A percentile compares a stretch with the other conserved stretches of the same genome.
These are phyloP conservation scores for Elongisporangium senticosum DNA, from an alignment of 352 stramenopile genomes.

Conservation along the genomic window DNA sequence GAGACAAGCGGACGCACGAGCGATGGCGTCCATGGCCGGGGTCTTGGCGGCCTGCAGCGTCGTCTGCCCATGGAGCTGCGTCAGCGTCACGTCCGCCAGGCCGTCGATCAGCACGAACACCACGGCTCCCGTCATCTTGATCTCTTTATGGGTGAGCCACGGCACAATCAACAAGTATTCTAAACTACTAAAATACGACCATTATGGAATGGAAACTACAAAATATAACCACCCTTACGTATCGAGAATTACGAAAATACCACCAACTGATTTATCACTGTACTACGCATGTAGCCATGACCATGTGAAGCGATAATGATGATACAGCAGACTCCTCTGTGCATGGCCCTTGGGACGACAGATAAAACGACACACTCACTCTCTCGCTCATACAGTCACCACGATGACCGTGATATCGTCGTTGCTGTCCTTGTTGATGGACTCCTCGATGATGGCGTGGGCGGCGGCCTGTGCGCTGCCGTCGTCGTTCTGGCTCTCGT, in stretches of 20 bases:
- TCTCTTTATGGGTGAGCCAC: neutral
- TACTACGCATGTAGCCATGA: neutral
- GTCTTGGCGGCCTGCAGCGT: slow-evolving; percentile 65
- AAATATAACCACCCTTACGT: neutral
- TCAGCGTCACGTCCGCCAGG: slow-evolving; percentile 69
- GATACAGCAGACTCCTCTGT: neutral
- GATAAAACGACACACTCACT: neutral
- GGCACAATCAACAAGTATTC: no score
- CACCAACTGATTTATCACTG: neutral
- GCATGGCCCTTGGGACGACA: neutral
- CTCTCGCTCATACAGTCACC: slow-evolving; percentile 21
- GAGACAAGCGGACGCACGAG: slow-evolving; percentile 29
- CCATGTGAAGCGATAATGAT: neutral
- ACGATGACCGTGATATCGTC: slow-evolving; percentile 68
- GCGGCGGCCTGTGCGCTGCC: slow-evolving; percentile 33
- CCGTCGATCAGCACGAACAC: slow-evolving; percentile 88
- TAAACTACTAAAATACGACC: no score
- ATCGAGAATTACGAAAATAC: neutral
- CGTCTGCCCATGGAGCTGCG: slow-evolving; percentile 43
- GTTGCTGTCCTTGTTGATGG: slow-evolving; percentile 42
- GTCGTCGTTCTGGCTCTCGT: slow-evolving; percentile 9
- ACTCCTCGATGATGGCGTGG: slow-evolving; percentile 45
- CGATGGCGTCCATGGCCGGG: slow-evolving; percentile 82
- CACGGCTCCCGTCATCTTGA: slow-evolving; percentile 39
- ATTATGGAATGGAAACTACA: neutral